Evolutionary conservation across 176 grass and related monocot genomes (phyloP).

Genomic region (Canna indica): DNA sequence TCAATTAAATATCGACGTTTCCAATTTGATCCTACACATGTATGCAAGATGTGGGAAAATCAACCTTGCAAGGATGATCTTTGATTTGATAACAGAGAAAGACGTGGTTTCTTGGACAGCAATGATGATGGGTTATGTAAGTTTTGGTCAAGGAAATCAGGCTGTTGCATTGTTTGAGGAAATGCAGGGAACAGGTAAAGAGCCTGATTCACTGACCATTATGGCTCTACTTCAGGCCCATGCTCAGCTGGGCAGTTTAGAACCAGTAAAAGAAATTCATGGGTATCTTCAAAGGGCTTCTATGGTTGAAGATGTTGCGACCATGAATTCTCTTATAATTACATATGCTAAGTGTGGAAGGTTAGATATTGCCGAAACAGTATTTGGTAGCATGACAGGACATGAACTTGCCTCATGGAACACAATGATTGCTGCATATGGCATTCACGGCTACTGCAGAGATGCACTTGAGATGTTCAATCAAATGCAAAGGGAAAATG

Average conservation of each 20-base stretch:
- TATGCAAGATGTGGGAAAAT: constrained; percentile 34
- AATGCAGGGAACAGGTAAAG: constrained; percentile 33
- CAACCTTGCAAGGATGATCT: constrained; percentile 28
- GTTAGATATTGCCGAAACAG: constrained; percentile 32
- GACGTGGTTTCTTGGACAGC: constrained; percentile 58
- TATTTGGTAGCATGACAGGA: constrained; percentile 31
- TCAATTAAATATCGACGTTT: constrained; percentile 39
- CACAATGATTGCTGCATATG: constrained; percentile 52
- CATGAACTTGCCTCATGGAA: constrained; percentile 46
- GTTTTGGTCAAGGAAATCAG: constrained; percentile 27
- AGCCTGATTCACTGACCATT: constrained; percentile 39
- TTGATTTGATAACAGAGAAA: constrained; percentile 35
- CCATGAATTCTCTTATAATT: constrained; percentile 42
- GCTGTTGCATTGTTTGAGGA: constrained; percentile 25
- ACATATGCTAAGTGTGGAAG: constrained; percentile 54
- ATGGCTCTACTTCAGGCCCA: constrained; percentile 33
- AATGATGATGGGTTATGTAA: constrained; percentile 55
- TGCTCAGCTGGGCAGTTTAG: constrained; percentile 43
- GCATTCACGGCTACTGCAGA: constrained; percentile 45
- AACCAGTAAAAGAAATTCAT: constrained; percentile 44
- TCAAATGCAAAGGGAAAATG: constrained; percentile 37
- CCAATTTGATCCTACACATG: constrained; percentile 48
- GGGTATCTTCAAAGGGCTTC: constrained; percentile 32
- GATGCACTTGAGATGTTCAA: constrained; percentile 45
- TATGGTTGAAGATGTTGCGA: constrained; percentile 32